These are phyloP conservation scores for Cokeromyces recurvatus DNA, from an alignment of 371 early-diverging fungal genomes.

Conservation along the genomic window DNA sequence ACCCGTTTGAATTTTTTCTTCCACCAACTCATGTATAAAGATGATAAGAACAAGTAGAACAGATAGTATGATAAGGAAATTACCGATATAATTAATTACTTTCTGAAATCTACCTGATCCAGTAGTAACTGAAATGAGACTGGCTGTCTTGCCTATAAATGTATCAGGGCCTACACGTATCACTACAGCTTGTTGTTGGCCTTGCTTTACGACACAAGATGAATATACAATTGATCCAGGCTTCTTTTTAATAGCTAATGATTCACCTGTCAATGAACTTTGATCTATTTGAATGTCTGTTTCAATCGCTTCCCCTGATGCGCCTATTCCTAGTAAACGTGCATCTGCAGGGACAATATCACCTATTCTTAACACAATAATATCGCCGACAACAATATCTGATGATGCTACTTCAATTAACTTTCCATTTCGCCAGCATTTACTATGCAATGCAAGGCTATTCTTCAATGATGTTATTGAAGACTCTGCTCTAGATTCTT, in stretches of 20 bases:
- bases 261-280: conserved; percentile 92
- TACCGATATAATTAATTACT: conserved; percentile 79
- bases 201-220: conserved; percentile 81
- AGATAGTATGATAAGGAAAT: conserved; percentile 74
- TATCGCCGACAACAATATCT: conserved; percentile 82
- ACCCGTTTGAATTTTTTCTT: conserved; percentile 28
- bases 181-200: conserved; percentile 82
- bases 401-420: conserved; percentile 74
- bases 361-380: conserved; percentile 85
- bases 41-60: conserved; percentile 74
- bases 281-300: conserved; percentile 87
- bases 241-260: conserved; percentile 76
- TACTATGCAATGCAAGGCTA: conserved; percentile 79
- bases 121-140: conserved; percentile 78
- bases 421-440: conserved; percentile 73
- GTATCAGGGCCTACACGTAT: conserved; percentile 85
- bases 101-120: conserved; percentile 87
- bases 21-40: conserved; percentile 63
- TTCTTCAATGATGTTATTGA: conserved; percentile 85
- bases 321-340: conserved; percentile 77
- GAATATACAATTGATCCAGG: conserved; percentile 79
- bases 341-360: conserved; percentile 94
- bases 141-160: conserved; percentile 91
- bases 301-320: conserved; percentile 71
- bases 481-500: conserved; percentile 85